Evolutionary conservation across 805 yeast species (phyloP), one percentile per base, ranked within the genome.

Genomic region (Suhomyces kilbournensis): DNA sequence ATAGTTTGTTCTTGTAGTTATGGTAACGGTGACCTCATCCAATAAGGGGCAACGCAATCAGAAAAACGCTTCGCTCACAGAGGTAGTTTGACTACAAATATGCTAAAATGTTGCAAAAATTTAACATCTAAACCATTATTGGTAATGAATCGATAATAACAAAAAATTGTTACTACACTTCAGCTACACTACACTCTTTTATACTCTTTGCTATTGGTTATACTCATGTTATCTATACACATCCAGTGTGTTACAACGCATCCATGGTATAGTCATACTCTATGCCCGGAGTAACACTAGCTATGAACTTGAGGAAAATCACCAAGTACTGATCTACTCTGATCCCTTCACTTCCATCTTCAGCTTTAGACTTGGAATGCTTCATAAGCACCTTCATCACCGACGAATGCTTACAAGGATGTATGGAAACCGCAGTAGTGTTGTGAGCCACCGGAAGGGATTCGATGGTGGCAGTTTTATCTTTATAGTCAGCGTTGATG

Each of bases 181-280:
- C n/a, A 28, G 3, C 32, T 12, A 28, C n/a, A 10, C 6, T 28
- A 12, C 6, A 28, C n/a, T 28, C 1, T 14, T 30, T 26, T 2
- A 1, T 12, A 30, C 34, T 30, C 34, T 30, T 30, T 14, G 35
- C 35, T n/a, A n/a, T 7, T n/a, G 7, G 6, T 32, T 32, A 32
- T 32, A n/a, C 35, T 32, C 17, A 32, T 32, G 17, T 2, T 32
- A 32, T n/a, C 8, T 32, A 32, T 32, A 14, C 42, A 38, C 42
- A 38, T 19, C 42, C 42, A 38, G 42, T 38, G 42, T 38, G 42
- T 19, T 19, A 86, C 63, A 88, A 82, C 1, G 96, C 97, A 67
- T 91, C 92, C 97, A 93, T 94, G n/a, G 99, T 94, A 66, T 91
- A 91, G 63, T 94, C 99, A 69, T 93, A 96, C 71, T 93, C 97